Evolutionary conservation across 345 rosid species (phyloP).

Genomic region (Sonneratia alba): DNA sequence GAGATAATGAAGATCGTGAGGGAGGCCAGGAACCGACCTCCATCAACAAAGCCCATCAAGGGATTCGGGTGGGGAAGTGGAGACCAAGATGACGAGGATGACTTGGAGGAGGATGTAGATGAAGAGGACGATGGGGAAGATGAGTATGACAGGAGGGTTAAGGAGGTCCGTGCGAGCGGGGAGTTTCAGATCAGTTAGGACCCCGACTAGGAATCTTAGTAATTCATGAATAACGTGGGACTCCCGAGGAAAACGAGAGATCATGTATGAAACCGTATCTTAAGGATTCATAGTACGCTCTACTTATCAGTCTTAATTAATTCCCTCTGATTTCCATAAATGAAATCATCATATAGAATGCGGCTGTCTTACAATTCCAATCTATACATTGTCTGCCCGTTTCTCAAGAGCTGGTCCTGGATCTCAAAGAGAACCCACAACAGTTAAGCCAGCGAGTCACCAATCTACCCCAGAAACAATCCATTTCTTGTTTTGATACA

Average conservation of each 20-base stretch:
- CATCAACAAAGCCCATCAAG: conserved; percentile 37
- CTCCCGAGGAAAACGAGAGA: not conserved
- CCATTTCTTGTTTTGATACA: not conserved
- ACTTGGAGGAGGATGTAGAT: conserved; percentile 46
- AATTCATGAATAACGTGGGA: not conserved
- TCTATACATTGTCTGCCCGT: not conserved
- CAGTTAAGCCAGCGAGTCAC: no score
- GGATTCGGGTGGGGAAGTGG: conserved; percentile 68
- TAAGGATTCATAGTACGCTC: not conserved
- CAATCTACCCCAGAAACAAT: no score
- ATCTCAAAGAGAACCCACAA: not conserved
- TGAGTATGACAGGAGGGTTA: conserved; percentile 83
- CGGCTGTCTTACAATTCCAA: not conserved
- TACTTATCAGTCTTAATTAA: not conserved
- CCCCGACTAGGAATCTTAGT: no score
- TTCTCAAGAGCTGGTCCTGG: not conserved
- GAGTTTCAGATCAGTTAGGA: no score
- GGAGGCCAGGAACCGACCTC: conserved; percentile 72
- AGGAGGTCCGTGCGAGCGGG: conserved; percentile 33
- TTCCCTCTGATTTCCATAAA: not conserved
- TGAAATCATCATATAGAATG: not conserved
- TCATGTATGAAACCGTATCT: not conserved
- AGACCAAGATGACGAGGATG: conserved; percentile 53
- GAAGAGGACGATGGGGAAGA: conserved; percentile 69
- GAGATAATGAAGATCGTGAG: conserved; percentile 87